Base-by-base conservation (phyloP, 2,329 filamentous ascomycete species). In the Hypoxylon sp. region DNA sequence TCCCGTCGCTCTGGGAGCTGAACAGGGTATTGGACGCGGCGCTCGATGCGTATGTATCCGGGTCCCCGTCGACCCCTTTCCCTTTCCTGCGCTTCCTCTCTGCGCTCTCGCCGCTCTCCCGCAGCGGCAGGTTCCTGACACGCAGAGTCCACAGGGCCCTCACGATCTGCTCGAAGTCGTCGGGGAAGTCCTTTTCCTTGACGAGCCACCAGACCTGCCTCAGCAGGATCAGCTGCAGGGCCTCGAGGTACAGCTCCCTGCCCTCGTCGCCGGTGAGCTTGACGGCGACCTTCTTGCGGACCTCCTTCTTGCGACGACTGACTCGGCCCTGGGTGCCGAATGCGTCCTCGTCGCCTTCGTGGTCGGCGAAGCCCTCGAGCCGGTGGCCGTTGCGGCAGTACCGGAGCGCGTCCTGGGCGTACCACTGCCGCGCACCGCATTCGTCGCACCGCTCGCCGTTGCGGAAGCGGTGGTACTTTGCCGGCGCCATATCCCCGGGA, bases 81-180 rank as follows among this genome's bases (percentile, higher is more conserved):
- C 47, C 55, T 27, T 66, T 61, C 11, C 74, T 66, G 11, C 70
- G 67, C 17, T 67, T 68, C 40, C 69, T 70, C 4, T 69, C 70
- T 48, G 38, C 68, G 35, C 11, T 74, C 64, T 70, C 75, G 41
- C 74, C 78, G 27, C 62, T 79, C 66, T 73, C 72, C 43, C 77
- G 77, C 18, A 91, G 77, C 42, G 84, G 80, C 31, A 92, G 78
- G 48, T 72, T 69, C 31, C 82, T 76, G 2, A 81, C 78, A 4
- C 91, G 85, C 47, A 97, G 77, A 48, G 88, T 82, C 94, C 95
- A 99, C 11, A 99, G 82, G 71, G 97, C 92, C 56, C 87, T 85
- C 4, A 96, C 86, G 8, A 96, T 80, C 6, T 79, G 87, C 79
- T 96, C 92, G 10, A 97, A 80, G 67, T 96, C 89, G 3, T 79